Evolutionary conservation across 371 early-diverging fungal genomes (phyloP), one percentile per base, ranked within the genome.

Genomic region (Catenaria anguillulae): DNA sequence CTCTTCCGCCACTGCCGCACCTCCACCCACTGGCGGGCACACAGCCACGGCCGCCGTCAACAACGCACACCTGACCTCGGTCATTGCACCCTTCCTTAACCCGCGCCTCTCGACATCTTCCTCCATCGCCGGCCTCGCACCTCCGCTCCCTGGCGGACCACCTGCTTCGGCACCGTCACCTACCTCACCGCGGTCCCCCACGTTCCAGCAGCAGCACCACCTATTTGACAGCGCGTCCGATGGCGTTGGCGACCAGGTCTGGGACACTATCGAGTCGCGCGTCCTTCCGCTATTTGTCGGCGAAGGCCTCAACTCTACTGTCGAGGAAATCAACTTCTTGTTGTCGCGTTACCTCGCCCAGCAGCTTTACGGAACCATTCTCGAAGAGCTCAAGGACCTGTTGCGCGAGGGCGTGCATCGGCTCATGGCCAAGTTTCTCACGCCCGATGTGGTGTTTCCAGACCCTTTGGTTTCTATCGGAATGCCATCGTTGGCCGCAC

Each of bases 281-380:
- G 70, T 74, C 0, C 54, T 76, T 55, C 75, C 77, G 4, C 42
- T 76, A 60, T 76, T 74, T 61, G 73, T 70, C 46, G 77, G 77
- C n/a, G 73, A 76, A 54, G 77, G 77, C 2, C 54, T 76, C 62
- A 67, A 71, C 36, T 71, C 73, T 15, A 66, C 60, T n/a, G 69
- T 76, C 12, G 77, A 76, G 62, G 75, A 74, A 42, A 24, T 75
- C 58, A 76, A 76, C 52, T 69, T 67, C 13, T 33, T 69, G 19
- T 72, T 75, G 17, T 62, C 65, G 72, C 58, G 43, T 24, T 58
- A 58, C 58, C 36, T 58, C 17, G 33, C 24, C 24, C 33, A 58
- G 43, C 58, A 58, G 10, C 58, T 58, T 1, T 58, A 58, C 58
- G 35, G 35, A 19, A 58, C 58, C 36, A 40, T 71, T 26, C 19